A percentile compares a stretch with the other conserved stretches of the same genome.
Evolutionary conservation across 768 basidiomycete genomes (phyloP).

Genomic region (Leccinum uliginosum): DNA sequence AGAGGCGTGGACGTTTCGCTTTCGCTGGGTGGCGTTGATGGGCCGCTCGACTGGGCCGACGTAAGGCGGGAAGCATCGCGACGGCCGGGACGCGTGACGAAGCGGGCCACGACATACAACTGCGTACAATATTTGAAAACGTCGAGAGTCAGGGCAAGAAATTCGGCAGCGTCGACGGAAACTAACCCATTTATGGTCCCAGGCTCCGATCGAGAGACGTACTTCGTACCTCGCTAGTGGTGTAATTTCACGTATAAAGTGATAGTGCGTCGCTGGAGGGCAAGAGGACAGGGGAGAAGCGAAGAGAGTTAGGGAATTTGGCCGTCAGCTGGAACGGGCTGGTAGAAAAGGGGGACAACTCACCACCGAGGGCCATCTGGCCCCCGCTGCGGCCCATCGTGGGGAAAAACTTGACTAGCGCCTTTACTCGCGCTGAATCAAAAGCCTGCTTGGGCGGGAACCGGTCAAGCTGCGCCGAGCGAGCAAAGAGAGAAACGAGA

Average conservation of each 20-base stretch:
- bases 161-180: neutral
- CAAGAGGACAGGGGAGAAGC: neutral
- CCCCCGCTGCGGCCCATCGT: conserved; percentile 56
- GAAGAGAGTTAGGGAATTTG: neutral
- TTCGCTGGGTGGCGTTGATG: conserved; percentile 18
- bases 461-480: neutral
- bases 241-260: conserved; percentile 69
- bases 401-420: conserved; percentile 49
- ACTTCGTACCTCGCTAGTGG: conserved; percentile 61
- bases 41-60: conserved; percentile 26
- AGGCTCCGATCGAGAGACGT: conserved; percentile 48
- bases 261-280: conserved; percentile 55
- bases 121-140: conserved; percentile 20
- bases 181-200: conserved; percentile 80
- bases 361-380: conserved; percentile 52
- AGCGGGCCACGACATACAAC: conserved; percentile 63
- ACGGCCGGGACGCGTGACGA: conserved; percentile 49
- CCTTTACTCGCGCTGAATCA: conserved; percentile 46
- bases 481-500: neutral
- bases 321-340: neutral
- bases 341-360: neutral
- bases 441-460: conserved; percentile 31
- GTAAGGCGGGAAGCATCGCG: neutral
- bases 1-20: neutral
- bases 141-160: neutral